A percentile compares a stretch with the other conserved stretches of the same genome.
Conservation (phyloP, 1,284 basidiomycete species). For the Microbotryum intermedium region DNA sequence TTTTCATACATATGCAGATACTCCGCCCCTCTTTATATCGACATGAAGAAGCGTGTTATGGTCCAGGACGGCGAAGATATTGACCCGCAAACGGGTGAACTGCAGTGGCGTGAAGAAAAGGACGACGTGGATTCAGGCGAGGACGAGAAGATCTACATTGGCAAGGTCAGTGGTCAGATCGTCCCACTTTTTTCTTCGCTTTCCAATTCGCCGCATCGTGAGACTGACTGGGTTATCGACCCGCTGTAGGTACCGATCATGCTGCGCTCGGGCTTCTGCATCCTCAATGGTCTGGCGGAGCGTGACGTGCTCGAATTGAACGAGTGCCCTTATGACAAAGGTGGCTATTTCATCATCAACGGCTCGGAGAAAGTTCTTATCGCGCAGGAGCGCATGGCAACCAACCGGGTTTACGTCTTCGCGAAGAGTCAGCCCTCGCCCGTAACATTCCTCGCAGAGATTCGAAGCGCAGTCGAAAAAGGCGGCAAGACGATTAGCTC, state of each 20-base stretch:
- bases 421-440: constrained; percentile 95
- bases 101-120: constrained; percentile 59
- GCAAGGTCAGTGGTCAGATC: constrained; percentile 58
- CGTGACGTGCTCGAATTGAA: constrained; percentile 80
- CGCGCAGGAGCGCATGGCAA: constrained; percentile 98
- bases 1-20: constrained; percentile 45
- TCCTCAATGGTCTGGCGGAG: constrained; percentile 69
- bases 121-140: constrained; percentile 60
- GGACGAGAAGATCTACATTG: constrained; percentile 84
- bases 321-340: constrained; percentile 94
- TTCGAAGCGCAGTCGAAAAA: constrained; percentile 95
- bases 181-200: not conserved
- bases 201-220: constrained; percentile 7
- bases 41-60: constrained; percentile 81
- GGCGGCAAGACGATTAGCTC: constrained; percentile 97
- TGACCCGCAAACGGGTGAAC: constrained; percentile 57
- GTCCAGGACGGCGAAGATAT: constrained; percentile 65
- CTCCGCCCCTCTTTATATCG: constrained; percentile 91
- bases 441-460: constrained; percentile 92
- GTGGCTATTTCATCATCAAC: constrained; percentile 99
- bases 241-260: constrained; percentile 80
- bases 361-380: constrained; percentile 99
- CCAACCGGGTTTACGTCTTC: constrained; percentile 99
- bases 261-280: constrained; percentile 92
- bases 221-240: not conserved